Percentiles rank a stretch among this genome's conserved stretches.
These are phyloP conservation scores for Cymodocea nodosa DNA, from an alignment of 116 monocot species.

Conservation along the genomic window DNA sequence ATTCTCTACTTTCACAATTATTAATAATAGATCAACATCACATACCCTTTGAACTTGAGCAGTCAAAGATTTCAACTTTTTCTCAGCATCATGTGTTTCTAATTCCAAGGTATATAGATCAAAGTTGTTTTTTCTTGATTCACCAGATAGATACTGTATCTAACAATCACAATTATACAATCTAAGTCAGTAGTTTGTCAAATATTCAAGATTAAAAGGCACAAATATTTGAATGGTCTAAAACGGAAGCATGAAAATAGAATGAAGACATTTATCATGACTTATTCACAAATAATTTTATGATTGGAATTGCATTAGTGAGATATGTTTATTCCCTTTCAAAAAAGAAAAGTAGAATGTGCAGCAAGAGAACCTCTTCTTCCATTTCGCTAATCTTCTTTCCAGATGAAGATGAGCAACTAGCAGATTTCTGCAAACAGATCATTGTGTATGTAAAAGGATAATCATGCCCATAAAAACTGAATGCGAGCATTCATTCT, in stretches of 20 bases:
- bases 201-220: not conserved
- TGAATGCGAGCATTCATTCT: no score
- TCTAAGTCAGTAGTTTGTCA: not conserved
- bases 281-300: no score
- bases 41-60: constrained; percentile 45
- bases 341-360: not conserved
- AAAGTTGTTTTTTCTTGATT: constrained; percentile 50
- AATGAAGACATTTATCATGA: no score
- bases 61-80: constrained; percentile 30
- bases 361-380: constrained; percentile 24
- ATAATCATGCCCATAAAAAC: no score
- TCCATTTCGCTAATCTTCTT: constrained; percentile 21
- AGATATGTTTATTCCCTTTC: no score
- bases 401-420: constrained; percentile 10
- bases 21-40: not conserved
- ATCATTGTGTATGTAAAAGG: not conserved
- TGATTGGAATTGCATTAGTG: no score
- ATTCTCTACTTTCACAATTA: no score
- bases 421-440: constrained; percentile 25
- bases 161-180: constrained; percentile 7
- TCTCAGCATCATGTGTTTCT: constrained; percentile 29
- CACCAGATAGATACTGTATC: constrained; percentile 48
- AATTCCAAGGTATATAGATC: constrained; percentile 39
- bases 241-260: no score
- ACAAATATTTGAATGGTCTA: no score